Evolutionary conservation across 2,329 filamentous ascomycete genomes (phyloP), one percentile per base, ranked within the genome.

Genomic region (Sporothrix protearum): DNA sequence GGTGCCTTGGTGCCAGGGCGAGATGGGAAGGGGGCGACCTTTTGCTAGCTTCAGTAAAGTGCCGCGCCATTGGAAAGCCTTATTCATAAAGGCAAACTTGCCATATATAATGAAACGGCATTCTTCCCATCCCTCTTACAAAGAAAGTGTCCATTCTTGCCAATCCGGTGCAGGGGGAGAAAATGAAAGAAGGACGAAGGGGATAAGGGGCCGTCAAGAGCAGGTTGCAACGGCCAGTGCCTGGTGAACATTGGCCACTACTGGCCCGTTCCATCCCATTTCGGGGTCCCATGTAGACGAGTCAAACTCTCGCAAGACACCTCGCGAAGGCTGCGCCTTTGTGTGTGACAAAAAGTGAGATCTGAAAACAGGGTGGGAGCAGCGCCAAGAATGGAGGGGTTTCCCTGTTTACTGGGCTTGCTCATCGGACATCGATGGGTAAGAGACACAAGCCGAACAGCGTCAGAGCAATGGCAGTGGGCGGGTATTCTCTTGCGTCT

Each of bases 341-440:
- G 45, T 45, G 39, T 19, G 63, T 33, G 63, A 66, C 42, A 47
- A 64, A 47, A 64, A 28, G 28, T 49, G 63, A 66, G 42, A 49
- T 49, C 25, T 64, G 63, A 66, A 49, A 66, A 22, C 1, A 47
- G 63, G 63, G 63, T 47, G 7, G 63, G 42, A 64, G 36, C 36
- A 45, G 36, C n/a, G 36, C 59, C 61, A 66, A 66, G 42, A n/a
- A 12, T 66, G 61, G 39, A 19, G 61, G 42, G 63, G 8, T 19
- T 33, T 28, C 42, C n/a, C 22, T 14, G 12, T 28, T 66, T 66
- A 16, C 42, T 39, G 22, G 12, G 59, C 42, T 30, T 49, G 22
- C 63, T 30, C 42, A 7, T 66, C 63, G 42, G 63, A 42, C 63
- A 66, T 49, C 63, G 42, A 66, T 28, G 63, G 25, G 28, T 12